phyloP scores from a whole-genome alignment of 139 green algal species.

The Tetradesmus obliquus region DNA sequence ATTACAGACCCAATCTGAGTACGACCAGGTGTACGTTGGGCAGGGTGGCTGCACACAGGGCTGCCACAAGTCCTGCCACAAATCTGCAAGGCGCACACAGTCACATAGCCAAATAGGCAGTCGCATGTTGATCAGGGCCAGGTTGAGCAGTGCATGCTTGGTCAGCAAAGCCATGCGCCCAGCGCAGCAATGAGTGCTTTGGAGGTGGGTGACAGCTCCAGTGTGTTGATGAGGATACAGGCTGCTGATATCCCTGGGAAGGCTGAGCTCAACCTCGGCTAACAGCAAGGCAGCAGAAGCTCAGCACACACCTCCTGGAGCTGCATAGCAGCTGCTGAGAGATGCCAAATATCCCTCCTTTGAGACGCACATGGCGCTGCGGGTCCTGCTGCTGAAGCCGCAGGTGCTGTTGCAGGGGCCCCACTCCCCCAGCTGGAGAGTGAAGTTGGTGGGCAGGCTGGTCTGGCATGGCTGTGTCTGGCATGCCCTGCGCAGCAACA shows the following conservation, averaged over 20 bases:
- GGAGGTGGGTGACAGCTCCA: too few relatives aligned
- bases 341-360: constrained; percentile 15
- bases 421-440: constrained; percentile 13
- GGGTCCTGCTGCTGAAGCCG: constrained; percentile 7
- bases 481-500: constrained; percentile 4
- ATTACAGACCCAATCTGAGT: constrained; percentile 41
- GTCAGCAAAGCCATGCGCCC: background rate
- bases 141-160: background rate
- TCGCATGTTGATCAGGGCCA: background rate
- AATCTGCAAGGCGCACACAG: background rate
- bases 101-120: background rate
- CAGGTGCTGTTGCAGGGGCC: constrained; percentile 22
- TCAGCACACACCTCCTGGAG: background rate
- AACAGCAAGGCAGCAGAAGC: too few relatives aligned
- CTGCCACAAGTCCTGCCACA: constrained; percentile 23
- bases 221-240: too few relatives aligned
- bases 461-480: constrained; percentile 22
- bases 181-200: too few relatives aligned
- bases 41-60: background rate
- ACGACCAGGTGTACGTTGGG: constrained; percentile 13
- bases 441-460: constrained; percentile 19
- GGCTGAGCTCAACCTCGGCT: too few relatives aligned
- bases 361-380: constrained; percentile 28
- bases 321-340: constrained; percentile 10
- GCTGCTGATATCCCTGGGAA: too few relatives aligned